These are phyloP conservation scores for Paraurostyla sp. DNA, from an alignment of 73 alveolate species.

Conservation along the genomic window DNA sequence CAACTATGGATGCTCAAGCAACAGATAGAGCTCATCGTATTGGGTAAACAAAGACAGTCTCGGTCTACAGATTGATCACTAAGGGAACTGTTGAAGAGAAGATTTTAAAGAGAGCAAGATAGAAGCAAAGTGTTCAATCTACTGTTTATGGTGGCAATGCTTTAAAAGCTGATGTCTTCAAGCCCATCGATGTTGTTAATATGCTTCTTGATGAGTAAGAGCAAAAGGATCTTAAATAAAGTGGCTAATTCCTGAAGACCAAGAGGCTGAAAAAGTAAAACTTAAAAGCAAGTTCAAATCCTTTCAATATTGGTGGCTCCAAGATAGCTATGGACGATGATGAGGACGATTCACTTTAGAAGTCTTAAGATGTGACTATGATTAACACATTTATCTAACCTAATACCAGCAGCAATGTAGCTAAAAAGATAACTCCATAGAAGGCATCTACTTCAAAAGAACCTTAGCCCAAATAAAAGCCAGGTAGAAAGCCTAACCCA, in stretches of 20 bases:
- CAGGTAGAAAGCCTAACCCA: conserved; percentile 20
- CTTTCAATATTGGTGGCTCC: not conserved
- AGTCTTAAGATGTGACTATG: too few species aligned
- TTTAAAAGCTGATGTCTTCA: conserved; percentile 97
- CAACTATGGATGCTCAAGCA: conserved; percentile 99
- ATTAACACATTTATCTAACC: too few species aligned
- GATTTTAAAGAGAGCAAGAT: conserved; percentile 97
- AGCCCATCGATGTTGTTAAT: conserved; percentile 96
- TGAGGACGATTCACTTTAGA: not conserved
- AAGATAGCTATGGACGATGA: not conserved
- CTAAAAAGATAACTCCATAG: too few species aligned
- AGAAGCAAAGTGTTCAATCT: conserved; percentile 96
- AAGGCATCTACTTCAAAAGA: not conserved
- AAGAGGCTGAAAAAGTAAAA: conserved; percentile 15
- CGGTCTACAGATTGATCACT: conserved; percentile 96
- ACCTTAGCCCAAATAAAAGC: not conserved
- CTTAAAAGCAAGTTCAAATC: too few species aligned
- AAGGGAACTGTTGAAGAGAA: conserved; percentile 98
- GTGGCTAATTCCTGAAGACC: conserved; percentile 50
- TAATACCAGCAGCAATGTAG: too few species aligned
- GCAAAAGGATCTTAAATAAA: conserved; percentile 42
- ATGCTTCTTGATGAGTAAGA: conserved; percentile 95
- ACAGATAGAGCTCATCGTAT: conserved; percentile 99
- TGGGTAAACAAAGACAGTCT: conserved; percentile 97
- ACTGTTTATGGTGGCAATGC: conserved; percentile 99